Evolutionary conservation across 2,329 filamentous ascomycete genomes (phyloP), one percentile per base, ranked within the genome.

Genomic region (Aureobasidium sp.): DNA sequence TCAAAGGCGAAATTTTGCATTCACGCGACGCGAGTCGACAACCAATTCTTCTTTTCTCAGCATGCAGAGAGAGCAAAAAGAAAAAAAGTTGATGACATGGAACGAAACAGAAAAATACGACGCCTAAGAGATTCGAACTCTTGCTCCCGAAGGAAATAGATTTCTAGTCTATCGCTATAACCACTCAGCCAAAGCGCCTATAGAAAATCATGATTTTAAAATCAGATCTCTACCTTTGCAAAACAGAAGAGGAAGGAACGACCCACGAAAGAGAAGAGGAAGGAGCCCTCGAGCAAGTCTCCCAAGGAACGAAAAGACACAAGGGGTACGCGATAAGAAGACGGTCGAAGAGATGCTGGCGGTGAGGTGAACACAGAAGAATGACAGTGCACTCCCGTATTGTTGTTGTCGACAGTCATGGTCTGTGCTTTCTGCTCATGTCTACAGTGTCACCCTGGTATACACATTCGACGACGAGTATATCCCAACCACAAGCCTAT

Each of bases 91-190:
- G 24, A 24, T 24, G 4, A 2, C 24, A n/a, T n/a, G n/a, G n/a
- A 24, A 24, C 24, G 24, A 24, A 2, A 24, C 17, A 57, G 35
- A 57, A 33, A 14, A 15, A 9, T 24, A 12, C 54, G 54, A 58
- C 54, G 54, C 54, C 54, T 58, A 15, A 12, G 19, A 17, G 54
- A 58, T 22, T 58, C 54, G 54, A 58, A 58, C 54, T 17, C 19
- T 12, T 15, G 54, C 54, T 48, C 54, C 40, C 54, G 40, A 58
- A 58, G 40, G 54, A 48, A 58, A 58, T 58, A 58, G 54, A 47
- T 58, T 58, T 58, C 54, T 58, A 58, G 54, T 47, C 54, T 58
- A 58, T 58, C 54, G 54, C 54, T 47, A 58, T 58, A 58, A 58
- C 54, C 54, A 58, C 54, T 58, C 54, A 47, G 54, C 54, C 54